These are phyloP conservation scores for Tetrapisispora pingtungensis DNA, from an alignment of 805 yeast species.

Conservation along the genomic window DNA sequence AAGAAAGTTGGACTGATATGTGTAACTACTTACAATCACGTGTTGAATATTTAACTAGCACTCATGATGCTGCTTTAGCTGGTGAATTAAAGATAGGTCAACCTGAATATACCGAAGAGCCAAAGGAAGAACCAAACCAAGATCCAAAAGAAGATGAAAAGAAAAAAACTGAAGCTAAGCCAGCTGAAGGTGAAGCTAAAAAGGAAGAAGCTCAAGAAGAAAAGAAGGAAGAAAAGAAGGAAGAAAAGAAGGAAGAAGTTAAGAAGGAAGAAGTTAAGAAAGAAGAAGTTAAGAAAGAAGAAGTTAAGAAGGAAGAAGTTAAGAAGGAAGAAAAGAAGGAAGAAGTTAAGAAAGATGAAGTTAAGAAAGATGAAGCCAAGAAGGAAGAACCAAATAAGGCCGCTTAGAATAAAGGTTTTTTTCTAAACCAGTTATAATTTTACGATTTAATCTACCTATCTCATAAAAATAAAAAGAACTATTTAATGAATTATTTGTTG, in stretches of 20 bases:
- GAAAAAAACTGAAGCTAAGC: constrained; percentile 1
- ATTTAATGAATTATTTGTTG: too few relatives aligned
- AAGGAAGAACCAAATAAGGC: constrained; percentile 1
- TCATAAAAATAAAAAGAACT: too few relatives aligned
- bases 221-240: constrained; percentile 3
- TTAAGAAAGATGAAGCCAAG: background rate
- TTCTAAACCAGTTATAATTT: too few relatives aligned
- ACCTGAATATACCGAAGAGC: background rate
- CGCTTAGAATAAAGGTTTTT: background rate
- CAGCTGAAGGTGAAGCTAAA: background rate
- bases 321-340: background rate
- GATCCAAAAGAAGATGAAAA: constrained; percentile 1
- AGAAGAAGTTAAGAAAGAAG: background rate
- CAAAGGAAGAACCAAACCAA: constrained; percentile 2
- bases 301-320: background rate
- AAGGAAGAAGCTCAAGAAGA: constrained; percentile 1
- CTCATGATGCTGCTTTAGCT: constrained; percentile 3
- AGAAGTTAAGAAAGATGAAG: background rate
- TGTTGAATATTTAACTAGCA: constrained; percentile 8
- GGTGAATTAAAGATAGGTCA: constrained; percentile 1
- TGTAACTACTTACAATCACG: constrained; percentile 15
- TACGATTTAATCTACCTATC: too few relatives aligned
- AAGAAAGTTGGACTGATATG: constrained; percentile 13
- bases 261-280: background rate
- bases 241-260: background rate